These are phyloP conservation scores for Cercospora beticola DNA, from an alignment of 2,329 filamentous ascomycete species.

Conservation along the genomic window DNA sequence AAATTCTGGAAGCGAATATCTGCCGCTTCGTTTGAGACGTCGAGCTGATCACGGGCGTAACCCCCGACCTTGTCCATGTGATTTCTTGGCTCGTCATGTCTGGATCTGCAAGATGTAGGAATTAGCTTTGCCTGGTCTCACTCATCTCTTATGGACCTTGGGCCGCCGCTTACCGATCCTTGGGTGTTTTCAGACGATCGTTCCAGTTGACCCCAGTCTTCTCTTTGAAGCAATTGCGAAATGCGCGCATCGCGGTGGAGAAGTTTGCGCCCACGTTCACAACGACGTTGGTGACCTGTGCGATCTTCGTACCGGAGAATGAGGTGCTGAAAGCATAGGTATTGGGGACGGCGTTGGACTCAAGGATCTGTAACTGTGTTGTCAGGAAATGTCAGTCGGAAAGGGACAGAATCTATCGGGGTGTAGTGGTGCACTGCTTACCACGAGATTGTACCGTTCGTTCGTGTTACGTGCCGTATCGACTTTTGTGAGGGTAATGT, in stretches of 20 bases:
- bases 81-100: not conserved
- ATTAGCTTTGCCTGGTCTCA: not conserved
- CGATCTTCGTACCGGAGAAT: conserved; percentile 26
- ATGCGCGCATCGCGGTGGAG: conserved; percentile 38
- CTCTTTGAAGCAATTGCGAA: conserved; percentile 43
- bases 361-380: conserved; percentile 59
- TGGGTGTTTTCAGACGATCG: conserved; percentile 37
- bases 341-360: conserved; percentile 59
- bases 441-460: conserved; percentile 61
- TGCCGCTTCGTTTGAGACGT: not conserved
- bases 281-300: conserved; percentile 32
- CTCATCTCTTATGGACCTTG: not conserved
- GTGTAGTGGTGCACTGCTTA: conserved; percentile 36
- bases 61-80: conserved; percentile 2
- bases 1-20: conserved; percentile 12
- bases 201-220: conserved; percentile 45
- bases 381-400: conserved; percentile 20
- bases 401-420: not conserved
- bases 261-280: conserved; percentile 36
- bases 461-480: conserved; percentile 51
- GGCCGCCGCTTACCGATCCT: conserved; percentile 14
- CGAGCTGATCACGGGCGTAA: not conserved
- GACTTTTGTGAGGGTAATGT: conserved; percentile 59
- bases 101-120: not conserved
- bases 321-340: conserved; percentile 60